phyloP scores from a whole-genome alignment of 2,329 filamentous ascomycete genomes.

The Fusarium sacchari region DNA sequence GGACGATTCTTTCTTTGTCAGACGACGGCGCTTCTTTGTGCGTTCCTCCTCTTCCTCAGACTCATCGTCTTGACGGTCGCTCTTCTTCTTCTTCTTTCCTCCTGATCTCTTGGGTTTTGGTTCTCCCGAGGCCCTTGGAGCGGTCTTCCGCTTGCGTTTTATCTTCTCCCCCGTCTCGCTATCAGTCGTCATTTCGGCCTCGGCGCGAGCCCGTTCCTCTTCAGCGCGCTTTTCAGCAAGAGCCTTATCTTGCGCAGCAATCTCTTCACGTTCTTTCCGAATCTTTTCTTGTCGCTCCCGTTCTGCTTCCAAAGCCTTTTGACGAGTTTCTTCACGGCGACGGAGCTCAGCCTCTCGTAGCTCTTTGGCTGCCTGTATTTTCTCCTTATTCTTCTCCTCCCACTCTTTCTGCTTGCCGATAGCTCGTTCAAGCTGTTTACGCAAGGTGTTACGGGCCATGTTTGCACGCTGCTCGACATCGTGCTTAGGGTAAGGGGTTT shows the following conservation, averaged over 20 bases:
- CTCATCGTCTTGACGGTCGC: constrained; percentile 54
- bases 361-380: constrained; percentile 82
- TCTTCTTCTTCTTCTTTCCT: constrained; percentile 61
- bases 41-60: constrained; percentile 57
- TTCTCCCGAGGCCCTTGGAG: constrained; percentile 51
- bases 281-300: constrained; percentile 82
- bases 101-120: constrained; percentile 57
- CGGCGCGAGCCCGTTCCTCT: constrained; percentile 51
- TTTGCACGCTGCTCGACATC: constrained; percentile 95
- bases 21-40: constrained; percentile 71
- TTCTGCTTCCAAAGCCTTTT: constrained; percentile 73
- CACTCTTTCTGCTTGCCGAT: constrained; percentile 88
- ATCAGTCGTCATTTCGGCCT: constrained; percentile 84
- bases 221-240: constrained; percentile 71
- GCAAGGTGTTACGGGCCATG: constrained; percentile 96
- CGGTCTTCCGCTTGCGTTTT: constrained; percentile 77
- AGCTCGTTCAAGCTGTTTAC: constrained; percentile 87
- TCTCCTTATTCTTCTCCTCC: constrained; percentile 91
- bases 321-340: constrained; percentile 79
- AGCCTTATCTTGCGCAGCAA: constrained; percentile 78
- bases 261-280: constrained; percentile 83
- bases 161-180: constrained; percentile 83
- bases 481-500: constrained; percentile 86
- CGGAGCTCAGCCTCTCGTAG: constrained; percentile 82
- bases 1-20: constrained; percentile 58